Conservation (phyloP, 225 moss, liverwort and hornwort species). For the Bryoerythrophyllum caledonicum region DNA sequence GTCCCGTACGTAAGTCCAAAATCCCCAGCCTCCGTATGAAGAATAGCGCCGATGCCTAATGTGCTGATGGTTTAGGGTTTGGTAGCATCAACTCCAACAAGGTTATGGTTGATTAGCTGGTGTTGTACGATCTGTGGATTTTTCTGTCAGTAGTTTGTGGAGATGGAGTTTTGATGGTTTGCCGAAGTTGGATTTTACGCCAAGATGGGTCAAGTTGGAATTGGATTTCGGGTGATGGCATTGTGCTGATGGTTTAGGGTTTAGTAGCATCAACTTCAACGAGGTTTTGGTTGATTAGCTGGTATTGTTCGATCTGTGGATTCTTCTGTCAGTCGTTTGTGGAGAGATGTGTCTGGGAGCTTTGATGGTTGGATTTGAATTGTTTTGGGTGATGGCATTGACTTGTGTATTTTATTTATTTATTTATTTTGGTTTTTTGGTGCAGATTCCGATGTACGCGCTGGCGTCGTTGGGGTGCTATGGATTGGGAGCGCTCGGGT, state of each 20-base stretch:
- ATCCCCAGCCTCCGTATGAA: neutral
- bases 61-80: neutral
- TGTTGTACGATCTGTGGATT: neutral
- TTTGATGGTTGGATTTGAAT: neutral
- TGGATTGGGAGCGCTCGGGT: conserved; percentile 83
- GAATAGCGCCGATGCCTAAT: no score
- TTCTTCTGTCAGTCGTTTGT: no score
- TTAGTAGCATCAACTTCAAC: neutral
- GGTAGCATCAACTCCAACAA: neutral
- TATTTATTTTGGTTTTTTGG: neutral
- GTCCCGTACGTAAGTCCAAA: conserved; percentile 70
- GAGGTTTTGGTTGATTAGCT: neutral
- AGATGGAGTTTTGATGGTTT: neutral
- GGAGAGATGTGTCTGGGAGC: neutral
- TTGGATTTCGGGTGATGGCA: neutral
- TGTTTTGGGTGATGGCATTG: neutral
- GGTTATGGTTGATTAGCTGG: no score
- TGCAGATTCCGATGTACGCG: conserved; percentile 82
- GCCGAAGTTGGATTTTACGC: neutral
- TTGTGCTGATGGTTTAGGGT: neutral
- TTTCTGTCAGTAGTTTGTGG: neutral
- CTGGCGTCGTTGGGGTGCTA: conserved; percentile 86
- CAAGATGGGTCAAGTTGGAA: no score
- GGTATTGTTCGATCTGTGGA: neutral
- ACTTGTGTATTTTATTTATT: neutral